These are phyloP conservation scores for Ophiostoma himal-ulmi DNA, from an alignment of 2,329 filamentous ascomycete genomes.

Conservation along the genomic window DNA sequence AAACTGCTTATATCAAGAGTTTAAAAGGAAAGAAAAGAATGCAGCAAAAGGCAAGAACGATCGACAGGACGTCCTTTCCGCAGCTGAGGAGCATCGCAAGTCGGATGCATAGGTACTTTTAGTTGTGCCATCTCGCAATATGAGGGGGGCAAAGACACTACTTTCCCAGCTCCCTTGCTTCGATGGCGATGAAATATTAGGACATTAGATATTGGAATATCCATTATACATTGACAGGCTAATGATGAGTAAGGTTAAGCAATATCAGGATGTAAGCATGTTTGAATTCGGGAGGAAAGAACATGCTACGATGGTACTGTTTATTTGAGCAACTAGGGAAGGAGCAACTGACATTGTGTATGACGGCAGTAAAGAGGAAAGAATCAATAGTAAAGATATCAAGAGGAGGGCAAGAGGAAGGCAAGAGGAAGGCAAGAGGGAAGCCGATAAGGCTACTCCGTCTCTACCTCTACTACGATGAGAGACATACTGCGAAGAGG, in stretches of 20 bases:
- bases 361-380: too few relatives aligned
- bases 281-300: not conserved
- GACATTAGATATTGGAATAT: not conserved
- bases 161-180: conserved; percentile 7
- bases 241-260: not conserved
- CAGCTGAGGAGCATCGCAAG: not conserved
- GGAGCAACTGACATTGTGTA: not conserved
- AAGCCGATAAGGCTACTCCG: conserved; percentile 16
- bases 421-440: not conserved
- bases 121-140: not conserved
- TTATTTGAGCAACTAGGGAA: not conserved
- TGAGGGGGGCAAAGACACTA: not conserved
- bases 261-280: not conserved
- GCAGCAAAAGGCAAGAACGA: not conserved
- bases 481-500: not conserved
- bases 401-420: not conserved
- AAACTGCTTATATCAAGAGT: not conserved
- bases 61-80: conserved; percentile 2
- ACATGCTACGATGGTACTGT: not conserved
- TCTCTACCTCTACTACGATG: not conserved
- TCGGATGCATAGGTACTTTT: conserved; percentile 2
- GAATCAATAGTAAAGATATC: too few relatives aligned
- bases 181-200: not conserved
- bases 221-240: too few relatives aligned
- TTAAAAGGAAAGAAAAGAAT: not conserved